Base-by-base conservation (phyloP, 1,284 basidiomycete genomes). In the Filobasidium uniguttulatum region DNA sequence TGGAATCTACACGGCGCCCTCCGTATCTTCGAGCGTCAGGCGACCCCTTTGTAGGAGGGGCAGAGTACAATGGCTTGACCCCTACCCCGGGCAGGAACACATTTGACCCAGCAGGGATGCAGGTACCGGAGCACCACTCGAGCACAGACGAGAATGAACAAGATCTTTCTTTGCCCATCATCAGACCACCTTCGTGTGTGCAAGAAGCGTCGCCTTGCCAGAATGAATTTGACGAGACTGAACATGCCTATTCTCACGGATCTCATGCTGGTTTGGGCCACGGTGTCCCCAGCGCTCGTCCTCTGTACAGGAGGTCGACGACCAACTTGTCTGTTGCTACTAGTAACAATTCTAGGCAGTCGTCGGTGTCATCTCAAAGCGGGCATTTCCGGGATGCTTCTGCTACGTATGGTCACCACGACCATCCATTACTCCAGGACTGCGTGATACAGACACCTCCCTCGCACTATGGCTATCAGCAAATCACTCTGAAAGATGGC, bases 11-110 rank as follows among this genome's bases (percentile, higher is more conserved):
- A 22, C 36, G 12, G 23, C 12, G 36, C 4, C 36, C 36, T 38
- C n/a, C 19, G 19, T 22, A 38, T 4, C 20, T 38, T 17, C 15
- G 36, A 5, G 36, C 36, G 12, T 38, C 36, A 20, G 36, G 19
- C 36, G 40, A 43, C 17, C 40, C 40, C 4, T 43, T 43, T 19
- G 40, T 43, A 23, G 40, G 40, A n/a, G 40, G 40, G 26, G 29
- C 40, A 4, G 40, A 26, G 4, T 43, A 28, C 23, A 29, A 15
- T 7, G 40, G 40, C n/a, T 17, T 43, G 26, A 43, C 40, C 23
- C 40, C 40, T 3, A 43, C 40, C 3, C 40, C 40, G 10, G 29
- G 40, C 26, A 12, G 40, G 29, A 12, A n/a, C 8, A 43, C 40
- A 4, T 43, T 43, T 19, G 40, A 43, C 9, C 15, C 12, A 8